Base-by-base conservation (phyloP, 805 yeast species). In the Pichia heedii region DNA sequence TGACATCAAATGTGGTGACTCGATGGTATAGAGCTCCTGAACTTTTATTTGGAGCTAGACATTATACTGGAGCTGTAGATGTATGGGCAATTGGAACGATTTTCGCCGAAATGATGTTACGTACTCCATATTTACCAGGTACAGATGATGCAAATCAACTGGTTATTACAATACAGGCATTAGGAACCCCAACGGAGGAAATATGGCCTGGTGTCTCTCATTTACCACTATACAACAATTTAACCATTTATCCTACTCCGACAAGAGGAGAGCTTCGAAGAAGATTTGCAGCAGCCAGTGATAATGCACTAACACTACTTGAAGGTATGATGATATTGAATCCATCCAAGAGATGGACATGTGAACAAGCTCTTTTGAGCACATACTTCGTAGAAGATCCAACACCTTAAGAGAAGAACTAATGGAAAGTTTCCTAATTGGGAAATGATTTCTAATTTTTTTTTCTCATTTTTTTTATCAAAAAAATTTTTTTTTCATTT, bases 11-110 rank as follows among this genome's bases (percentile, higher is more conserved):
- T 50, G 99, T 93, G 4, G 98, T 93, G 2, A 93, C 99, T 3
- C 67, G 97, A 47, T 93, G 99, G 99, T 93, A 93, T 62, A 69
- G 97, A 43, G 95, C 97, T 0, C 99, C 99, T 0, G 99, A 93
- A 56, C 67, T 93, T 38, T 66, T 93, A 21, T 77, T 90, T 48
- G 97, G 96, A 1, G 83, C 96, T 0, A 73, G 81, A 39, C 93
- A 87, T 60, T 93, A 93, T 56, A 82, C 96, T 0, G 81, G 81
- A 2, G 94, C 94, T 0, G 76, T 93, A 4, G 99, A 93, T 63
- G 68, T 88, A 12, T 93, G 99, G 99, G 90, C 97, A 0, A 84
- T 89, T 5, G 99, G 99, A 2, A 77, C 88, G 32, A 90, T 93
- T 3, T 93, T 93, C 67, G 97, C 97, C 0, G 99, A 93, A 56